phyloP scores from a whole-genome alignment of 2,329 filamentous ascomycete genomes.

The Penicillium concentricum region DNA sequence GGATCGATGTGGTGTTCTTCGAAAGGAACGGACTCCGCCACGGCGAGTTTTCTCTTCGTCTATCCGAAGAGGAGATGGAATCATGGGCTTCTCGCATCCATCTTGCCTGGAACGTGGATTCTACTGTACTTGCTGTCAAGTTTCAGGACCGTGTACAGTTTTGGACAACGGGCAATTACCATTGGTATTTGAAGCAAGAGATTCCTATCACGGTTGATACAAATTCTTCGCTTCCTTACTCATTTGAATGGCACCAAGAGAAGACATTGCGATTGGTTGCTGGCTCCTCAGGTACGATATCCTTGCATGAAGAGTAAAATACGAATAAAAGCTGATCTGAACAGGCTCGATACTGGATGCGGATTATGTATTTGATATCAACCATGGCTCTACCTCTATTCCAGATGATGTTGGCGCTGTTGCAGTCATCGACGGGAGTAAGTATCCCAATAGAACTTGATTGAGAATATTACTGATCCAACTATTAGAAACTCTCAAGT shows the following conservation, averaged over 20 bases:
- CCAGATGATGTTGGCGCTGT: conserved; percentile 78
- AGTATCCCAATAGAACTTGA: conserved; percentile 25
- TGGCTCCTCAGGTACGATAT: conserved; percentile 48
- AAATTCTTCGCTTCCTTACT: conserved; percentile 23
- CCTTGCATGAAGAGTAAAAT: not conserved
- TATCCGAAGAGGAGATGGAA: conserved; percentile 59
- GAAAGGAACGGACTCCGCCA: conserved; percentile 97
- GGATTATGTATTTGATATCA: conserved; percentile 67
- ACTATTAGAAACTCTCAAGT: conserved; percentile 61
- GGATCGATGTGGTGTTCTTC: conserved; percentile 87
- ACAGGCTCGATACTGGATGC: conserved; percentile 55
- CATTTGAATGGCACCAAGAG: conserved; percentile 76
- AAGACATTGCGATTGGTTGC: conserved; percentile 69
- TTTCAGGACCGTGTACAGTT: conserved; percentile 76
- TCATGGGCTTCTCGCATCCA: conserved; percentile 59
- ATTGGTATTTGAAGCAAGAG: conserved; percentile 97
- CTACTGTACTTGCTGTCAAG: conserved; percentile 81
- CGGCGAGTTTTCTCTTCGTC: conserved; percentile 81
- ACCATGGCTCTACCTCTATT: conserved; percentile 66
- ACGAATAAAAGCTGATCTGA: conserved; percentile 1
- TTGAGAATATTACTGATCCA: conserved; percentile 13
- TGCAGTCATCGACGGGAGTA: conserved; percentile 78
- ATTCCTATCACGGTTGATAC: conserved; percentile 50
- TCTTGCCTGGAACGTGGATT: conserved; percentile 88
- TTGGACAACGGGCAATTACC: conserved; percentile 97